phyloP scores from a whole-genome alignment of 2,329 filamentous ascomycete species.

The Aspergillus quadrilineatus region DNA sequence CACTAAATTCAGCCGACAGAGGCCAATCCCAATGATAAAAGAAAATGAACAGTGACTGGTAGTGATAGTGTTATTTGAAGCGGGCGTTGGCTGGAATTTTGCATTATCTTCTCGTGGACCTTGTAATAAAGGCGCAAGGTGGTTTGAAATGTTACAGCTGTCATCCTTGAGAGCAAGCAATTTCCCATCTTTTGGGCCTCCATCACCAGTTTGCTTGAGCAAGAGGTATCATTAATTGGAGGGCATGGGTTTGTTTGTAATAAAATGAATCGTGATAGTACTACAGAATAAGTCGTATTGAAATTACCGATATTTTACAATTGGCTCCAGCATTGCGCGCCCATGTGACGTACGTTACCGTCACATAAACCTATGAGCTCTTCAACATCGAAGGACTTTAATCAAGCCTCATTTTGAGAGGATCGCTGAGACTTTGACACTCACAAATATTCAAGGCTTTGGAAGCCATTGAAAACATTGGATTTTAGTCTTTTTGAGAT shows the following conservation, averaged over 20 bases:
- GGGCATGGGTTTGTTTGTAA: too few relatives aligned
- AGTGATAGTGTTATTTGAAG: conserved; percentile 17
- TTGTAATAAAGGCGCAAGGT: conserved; percentile 3
- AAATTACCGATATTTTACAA: conserved; percentile 5
- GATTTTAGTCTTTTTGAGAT: neutral
- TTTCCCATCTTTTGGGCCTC: too few relatives aligned
- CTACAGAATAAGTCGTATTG: neutral
- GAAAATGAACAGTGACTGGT: conserved; percentile 6
- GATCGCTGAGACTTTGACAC: neutral
- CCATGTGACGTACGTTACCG: conserved; percentile 17
- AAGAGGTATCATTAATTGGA: too few relatives aligned
- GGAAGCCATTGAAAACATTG: neutral
- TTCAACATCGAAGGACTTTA: conserved; percentile 1
- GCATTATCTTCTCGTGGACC: conserved; percentile 11
- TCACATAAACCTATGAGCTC: conserved; percentile 4
- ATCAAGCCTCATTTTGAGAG: neutral
- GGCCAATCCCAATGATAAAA: conserved; percentile 4
- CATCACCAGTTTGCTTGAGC: too few relatives aligned
- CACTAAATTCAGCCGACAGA: conserved; percentile 21
- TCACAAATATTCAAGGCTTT: neutral
- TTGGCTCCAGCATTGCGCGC: neutral
- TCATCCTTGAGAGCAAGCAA: too few relatives aligned
- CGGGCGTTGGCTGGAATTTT: conserved; percentile 19
- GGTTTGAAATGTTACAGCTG: neutral
- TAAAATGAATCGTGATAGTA: too few relatives aligned